A percentile compares a stretch with the other conserved stretches of the same genome.
Evolutionary conservation across 768 basidiomycete species (phyloP).

Genomic region (Daedaleopsis sinensis): DNA sequence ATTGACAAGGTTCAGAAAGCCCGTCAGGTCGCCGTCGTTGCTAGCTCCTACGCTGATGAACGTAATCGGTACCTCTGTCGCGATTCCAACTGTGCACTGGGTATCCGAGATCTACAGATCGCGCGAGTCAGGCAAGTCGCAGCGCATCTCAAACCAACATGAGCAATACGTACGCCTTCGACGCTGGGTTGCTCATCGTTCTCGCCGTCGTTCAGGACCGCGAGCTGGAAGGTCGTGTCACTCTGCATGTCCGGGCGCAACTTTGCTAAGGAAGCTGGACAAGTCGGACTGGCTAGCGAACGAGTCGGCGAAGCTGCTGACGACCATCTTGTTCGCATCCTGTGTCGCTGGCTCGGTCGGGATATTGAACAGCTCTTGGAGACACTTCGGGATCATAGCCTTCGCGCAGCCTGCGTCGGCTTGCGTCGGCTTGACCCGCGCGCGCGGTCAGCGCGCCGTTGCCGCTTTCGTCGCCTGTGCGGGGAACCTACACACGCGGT

Average conservation of each 20-base stretch:
- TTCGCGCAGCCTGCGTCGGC: conserved; percentile 24
- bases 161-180: conserved; percentile 12
- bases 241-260: conserved; percentile 21
- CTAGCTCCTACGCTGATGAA: conserved; percentile 14
- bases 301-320: conserved; percentile 13
- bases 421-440: conserved; percentile 10
- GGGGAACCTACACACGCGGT: conserved; percentile 36
- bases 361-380: conserved; percentile 38
- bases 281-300: conserved; percentile 14
- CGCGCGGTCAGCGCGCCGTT: conserved; percentile 8
- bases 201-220: conserved; percentile 11
- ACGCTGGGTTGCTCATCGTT: conserved; percentile 15
- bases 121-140: not conserved
- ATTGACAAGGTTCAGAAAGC: conserved; percentile 32
- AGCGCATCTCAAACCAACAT: not conserved
- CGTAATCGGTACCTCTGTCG: conserved; percentile 18
- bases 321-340: conserved; percentile 7
- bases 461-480: conserved; percentile 1
- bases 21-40: conserved; percentile 31
- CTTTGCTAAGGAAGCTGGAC: conserved; percentile 14
- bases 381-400: conserved; percentile 30
- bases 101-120: conserved; percentile 16
- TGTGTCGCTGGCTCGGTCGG: conserved; percentile 14
- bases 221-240: conserved; percentile 6
- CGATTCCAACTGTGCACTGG: conserved; percentile 23